Base-by-base conservation (phyloP, 805 yeast genomes). In the Priceomyces haplophilus region DNA sequence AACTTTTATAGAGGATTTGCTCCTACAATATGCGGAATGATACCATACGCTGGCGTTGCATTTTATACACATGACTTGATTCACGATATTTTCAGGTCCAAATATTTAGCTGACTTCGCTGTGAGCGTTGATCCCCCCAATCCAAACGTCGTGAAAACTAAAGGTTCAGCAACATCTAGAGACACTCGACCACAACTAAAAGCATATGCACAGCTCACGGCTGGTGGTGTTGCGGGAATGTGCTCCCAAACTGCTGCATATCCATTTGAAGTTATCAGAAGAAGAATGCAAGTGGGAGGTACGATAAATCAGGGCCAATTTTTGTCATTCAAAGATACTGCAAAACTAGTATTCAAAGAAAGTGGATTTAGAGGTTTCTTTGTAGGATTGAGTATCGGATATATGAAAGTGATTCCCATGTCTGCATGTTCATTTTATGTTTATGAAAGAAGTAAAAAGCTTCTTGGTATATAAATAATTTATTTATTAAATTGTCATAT, bases 21-120 rank as follows among this genome's bases (percentile, higher is more conserved):
- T 6, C 96, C 99, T 15, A 93, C 99, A 0, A 82, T 93, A 35
- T 55, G 90, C 32, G 99, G 99, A 8, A 90, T 93, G 95, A 74
- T 93, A 17, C 99, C 99, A 1, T 93, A 93, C 60, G 99, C 99
- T 1, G 99, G 99, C 8, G 97, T 91, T 3, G 87, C 97, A 3
- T 93, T 93, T 57, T 86, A 89, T 66, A 86, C 96, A 3, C 98
- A 93, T 64, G 99, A 93, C 66, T 61, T 82, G 43, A 72, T 90
- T 44, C 98, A 91, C 64, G 99, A 93, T 64, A 55, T 90, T 1
- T 79, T 93, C 57, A 72, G 96, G 48, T 72, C 84, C n/a, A 70
- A 73, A 10, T 41, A 56, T 10, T 61, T 90, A 4, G 70, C 82
- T 2, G 64, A 68, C 11, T 78, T 79, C 50, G 76, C 88, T 0